Evolutionary conservation across 352 stramenopile genomes (phyloP).

Genomic region (Pythium rhizo-oryzae): DNA sequence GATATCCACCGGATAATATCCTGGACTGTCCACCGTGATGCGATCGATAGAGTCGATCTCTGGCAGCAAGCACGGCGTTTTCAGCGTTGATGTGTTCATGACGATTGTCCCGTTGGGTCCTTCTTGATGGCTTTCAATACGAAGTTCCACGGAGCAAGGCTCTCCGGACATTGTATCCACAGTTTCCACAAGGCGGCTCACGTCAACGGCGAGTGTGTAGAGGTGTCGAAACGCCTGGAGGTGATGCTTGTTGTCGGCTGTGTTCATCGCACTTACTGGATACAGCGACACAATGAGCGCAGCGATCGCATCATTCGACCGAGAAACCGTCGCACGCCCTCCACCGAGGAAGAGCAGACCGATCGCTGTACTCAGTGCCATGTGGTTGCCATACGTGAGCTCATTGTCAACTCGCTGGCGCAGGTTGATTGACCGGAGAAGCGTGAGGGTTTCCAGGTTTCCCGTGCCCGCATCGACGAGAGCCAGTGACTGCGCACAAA

Average conservation of each 20-base stretch:
- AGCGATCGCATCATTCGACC: conserved; percentile 90
- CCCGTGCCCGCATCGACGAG: conserved; percentile 97
- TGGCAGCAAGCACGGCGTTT: conserved; percentile 72
- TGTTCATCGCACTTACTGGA: conserved; percentile 92
- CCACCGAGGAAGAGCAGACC: conserved; percentile 97
- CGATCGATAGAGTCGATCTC: conserved; percentile 59
- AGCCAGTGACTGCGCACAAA: conserved; percentile 90
- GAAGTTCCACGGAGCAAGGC: conserved; percentile 51
- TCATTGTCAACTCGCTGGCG: conserved; percentile 76
- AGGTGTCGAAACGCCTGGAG: conserved; percentile 91
- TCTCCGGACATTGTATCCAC: conserved; percentile 67
- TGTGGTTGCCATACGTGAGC: conserved; percentile 96
- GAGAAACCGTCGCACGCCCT: conserved; percentile 92
- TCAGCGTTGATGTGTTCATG: conserved; percentile 35
- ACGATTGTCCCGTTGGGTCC: background rate
- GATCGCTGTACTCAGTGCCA: conserved; percentile 94
- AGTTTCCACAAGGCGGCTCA: conserved; percentile 66
- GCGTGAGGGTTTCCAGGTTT: conserved; percentile 91
- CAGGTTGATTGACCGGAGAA: conserved; percentile 90
- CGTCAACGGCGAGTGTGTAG: conserved; percentile 87
- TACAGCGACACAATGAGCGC: conserved; percentile 95
- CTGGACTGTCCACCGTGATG: conserved; percentile 45
- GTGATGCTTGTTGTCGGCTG: conserved; percentile 94
- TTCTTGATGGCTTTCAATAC: conserved; percentile 40
- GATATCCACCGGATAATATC: conserved; percentile 81